A percentile compares a stretch with the other conserved stretches of the same genome.
Conservation (phyloP, 2,329 filamentous ascomycete genomes). For the Leptodontidium sp. region DNA sequence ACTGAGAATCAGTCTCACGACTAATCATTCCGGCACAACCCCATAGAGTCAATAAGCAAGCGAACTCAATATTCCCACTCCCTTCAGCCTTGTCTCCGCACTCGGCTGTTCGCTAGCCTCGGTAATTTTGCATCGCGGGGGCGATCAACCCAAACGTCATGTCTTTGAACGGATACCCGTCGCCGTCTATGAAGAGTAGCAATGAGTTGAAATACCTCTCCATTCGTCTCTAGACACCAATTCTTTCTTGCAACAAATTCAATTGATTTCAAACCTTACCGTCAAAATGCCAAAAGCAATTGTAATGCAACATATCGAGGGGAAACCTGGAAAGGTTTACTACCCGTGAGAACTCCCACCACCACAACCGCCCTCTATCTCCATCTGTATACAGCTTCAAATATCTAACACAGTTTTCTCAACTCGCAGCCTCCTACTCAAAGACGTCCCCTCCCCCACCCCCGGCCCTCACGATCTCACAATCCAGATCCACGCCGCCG, state of each 20-base stretch:
- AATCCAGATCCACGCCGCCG: conserved; percentile 77
- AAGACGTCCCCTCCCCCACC: conserved; percentile 67
- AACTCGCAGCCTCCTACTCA: conserved; percentile 59
- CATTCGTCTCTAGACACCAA: neutral
- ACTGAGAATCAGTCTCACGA: neutral
- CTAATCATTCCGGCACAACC: neutral
- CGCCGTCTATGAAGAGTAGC: neutral
- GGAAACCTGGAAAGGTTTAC: conserved; percentile 89
- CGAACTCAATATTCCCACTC: neutral
- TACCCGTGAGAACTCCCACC: conserved; percentile 75
- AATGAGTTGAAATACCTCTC: conserved; percentile 14
- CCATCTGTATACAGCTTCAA: neutral
- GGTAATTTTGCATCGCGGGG: conserved; percentile 8
- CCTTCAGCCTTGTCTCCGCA: conserved; percentile 11
- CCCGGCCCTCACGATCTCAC: conserved; percentile 75
- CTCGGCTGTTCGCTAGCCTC: conserved; percentile 15
- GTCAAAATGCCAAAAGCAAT: conserved; percentile 43
- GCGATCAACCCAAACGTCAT: conserved; percentile 8
- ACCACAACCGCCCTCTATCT: conserved; percentile 33
- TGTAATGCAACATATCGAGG: conserved; percentile 68
- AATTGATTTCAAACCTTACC: conserved; percentile 8
- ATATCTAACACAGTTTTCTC: neutral
- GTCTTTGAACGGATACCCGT: conserved; percentile 9
- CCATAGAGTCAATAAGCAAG: neutral
- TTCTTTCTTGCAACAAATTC: neutral